Evolutionary conservation across 163 green algal species (phyloP), one percentile per base, ranked within the genome.

Genomic region (Chlorella variabilis): DNA sequence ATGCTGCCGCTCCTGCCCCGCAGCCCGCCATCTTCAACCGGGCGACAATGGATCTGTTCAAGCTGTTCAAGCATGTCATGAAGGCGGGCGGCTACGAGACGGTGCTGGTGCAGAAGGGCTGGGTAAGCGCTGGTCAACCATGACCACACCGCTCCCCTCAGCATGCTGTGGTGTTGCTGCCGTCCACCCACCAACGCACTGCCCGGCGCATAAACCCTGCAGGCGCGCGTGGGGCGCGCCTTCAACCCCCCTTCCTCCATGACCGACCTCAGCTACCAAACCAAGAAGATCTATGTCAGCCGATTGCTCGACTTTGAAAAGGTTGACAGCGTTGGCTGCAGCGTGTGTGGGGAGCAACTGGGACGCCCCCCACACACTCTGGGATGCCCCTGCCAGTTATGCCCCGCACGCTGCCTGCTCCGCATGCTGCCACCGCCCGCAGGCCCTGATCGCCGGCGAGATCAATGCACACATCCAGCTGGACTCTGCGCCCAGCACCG

Each of bases 261-360:
- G 67, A 78, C 78, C n/a, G 81, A 85, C 41, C 67, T 85, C 11
- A 67, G 33, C 54, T 85, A 70, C 41, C 81, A 85, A 29, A 74
- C 63, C 29, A 85, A 85, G 41, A 78, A 58, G 23, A 66, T 82
- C 23, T 85, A 82, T 65, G 45, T 42, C 29, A 66, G 13, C 63
- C 82, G 78, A 73, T 65, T 85, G 73, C 51, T 73, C 38, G 61
- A 69, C 5, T 85, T 82, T 59, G 81, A 82, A 34, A 29, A 85
- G 81, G 80, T n/a, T 21, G 42, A n/a, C 18, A 63, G 18, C 54
- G 45, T 54, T 54, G n/a, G 45, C 42, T 4, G 45, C 8, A 27
- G 5, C 1, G 23, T 42, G 29, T 45, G 42, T n/a, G n/a, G n/a
- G n/a, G n/a, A n/a, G n/a, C n/a, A n/a, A n/a, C n/a, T n/a, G n/a